A percentile compares a stretch with the other conserved stretches of the same genome.
Evolutionary conservation across 768 basidiomycete species (phyloP).

Genomic region (Roridomyces roridus): DNA sequence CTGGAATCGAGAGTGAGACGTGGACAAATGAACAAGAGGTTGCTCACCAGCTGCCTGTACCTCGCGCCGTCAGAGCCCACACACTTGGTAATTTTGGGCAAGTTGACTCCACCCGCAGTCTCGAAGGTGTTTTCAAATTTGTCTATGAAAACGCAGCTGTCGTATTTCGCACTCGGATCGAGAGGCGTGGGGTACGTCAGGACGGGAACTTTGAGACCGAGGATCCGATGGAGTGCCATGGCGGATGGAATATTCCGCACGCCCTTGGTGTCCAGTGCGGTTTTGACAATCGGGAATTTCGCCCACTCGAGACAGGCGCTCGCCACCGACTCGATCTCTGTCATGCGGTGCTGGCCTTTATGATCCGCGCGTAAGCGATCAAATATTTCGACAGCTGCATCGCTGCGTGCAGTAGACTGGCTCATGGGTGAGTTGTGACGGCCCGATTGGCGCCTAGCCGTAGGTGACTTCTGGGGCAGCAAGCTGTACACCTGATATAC

Average conservation of each 20-base stretch:
- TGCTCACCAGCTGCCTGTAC: constrained; percentile 82
- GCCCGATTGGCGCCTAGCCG: constrained; percentile 50
- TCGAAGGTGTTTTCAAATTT: constrained; percentile 64
- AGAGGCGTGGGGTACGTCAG: constrained; percentile 75
- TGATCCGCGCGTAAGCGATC: constrained; percentile 54
- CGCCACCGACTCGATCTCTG: constrained; percentile 65
- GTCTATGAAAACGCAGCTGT: constrained; percentile 70
- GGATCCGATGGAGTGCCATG: constrained; percentile 53
- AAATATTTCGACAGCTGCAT: constrained; percentile 70
- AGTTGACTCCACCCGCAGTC: constrained; percentile 78
- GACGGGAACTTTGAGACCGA: constrained; percentile 76
- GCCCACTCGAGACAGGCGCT: constrained; percentile 79
- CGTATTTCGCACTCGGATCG: constrained; percentile 74
- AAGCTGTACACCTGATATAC: constrained; percentile 90
- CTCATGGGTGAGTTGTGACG: constrained; percentile 41
- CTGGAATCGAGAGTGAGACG: constrained; percentile 42
- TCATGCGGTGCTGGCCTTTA: constrained; percentile 43
- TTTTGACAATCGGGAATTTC: constrained; percentile 55
- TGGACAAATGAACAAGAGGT: neutral
- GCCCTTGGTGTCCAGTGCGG: constrained; percentile 29
- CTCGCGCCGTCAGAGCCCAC: constrained; percentile 65
- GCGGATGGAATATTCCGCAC: constrained; percentile 49
- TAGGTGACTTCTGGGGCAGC: constrained; percentile 38
- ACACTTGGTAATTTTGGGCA: constrained; percentile 83
- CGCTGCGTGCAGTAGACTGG: constrained; percentile 53